Conservation (phyloP, 805 yeast genomes). For the Priceomyces medius region DNA sequence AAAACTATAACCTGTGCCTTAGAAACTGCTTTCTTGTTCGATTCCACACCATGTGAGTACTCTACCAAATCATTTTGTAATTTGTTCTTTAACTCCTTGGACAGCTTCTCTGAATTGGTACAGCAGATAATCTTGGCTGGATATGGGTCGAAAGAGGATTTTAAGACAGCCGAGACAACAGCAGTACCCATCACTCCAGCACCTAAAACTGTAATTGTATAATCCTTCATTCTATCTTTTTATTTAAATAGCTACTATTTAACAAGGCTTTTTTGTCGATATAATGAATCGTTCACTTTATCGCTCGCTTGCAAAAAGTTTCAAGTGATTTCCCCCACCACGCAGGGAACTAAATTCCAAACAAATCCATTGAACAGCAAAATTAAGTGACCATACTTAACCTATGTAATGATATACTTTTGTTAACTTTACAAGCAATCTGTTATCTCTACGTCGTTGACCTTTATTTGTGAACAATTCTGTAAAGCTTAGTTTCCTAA, state of each 20-base stretch:
- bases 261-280: too few species aligned
- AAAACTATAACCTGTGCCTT: conserved; percentile 70
- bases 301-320: conserved; percentile 1
- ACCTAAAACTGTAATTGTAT: conserved; percentile 78
- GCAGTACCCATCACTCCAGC: conserved; percentile 98
- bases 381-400: too few species aligned
- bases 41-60: conserved; percentile 39
- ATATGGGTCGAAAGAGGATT: conserved; percentile 45
- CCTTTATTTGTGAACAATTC: background rate
- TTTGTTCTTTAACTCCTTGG: conserved; percentile 45
- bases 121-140: conserved; percentile 80
- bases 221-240: conserved; percentile 24
- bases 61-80: conserved; percentile 47
- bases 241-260: too few species aligned
- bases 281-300: background rate
- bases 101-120: conserved; percentile 47
- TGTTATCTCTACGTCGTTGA: background rate
- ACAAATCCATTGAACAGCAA: too few species aligned
- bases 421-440: too few species aligned
- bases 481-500: background rate
- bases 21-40: conserved; percentile 58
- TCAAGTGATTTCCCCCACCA: background rate
- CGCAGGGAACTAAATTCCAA: too few species aligned
- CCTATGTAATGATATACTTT: too few species aligned
- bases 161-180: conserved; percentile 73